A percentile compares a stretch with the other conserved stretches of the same genome.
Conservation (phyloP, 345 rosid genomes). For the Cochlearia excelsa region DNA sequence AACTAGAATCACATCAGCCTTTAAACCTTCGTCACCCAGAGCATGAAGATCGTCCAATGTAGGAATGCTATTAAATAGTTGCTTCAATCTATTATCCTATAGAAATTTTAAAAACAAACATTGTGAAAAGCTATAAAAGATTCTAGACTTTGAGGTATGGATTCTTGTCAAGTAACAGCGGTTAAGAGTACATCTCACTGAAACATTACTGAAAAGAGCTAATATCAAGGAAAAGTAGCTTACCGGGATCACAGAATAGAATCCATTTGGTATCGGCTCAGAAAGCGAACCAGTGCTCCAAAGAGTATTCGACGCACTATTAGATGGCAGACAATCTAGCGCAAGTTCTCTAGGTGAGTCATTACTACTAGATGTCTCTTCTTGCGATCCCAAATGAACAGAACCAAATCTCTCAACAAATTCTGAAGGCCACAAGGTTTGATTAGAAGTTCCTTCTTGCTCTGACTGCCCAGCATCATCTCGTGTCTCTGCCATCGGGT, state of each 20-base stretch:
- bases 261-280: constrained; percentile 83
- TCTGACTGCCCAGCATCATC: constrained; percentile 66
- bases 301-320: constrained; percentile 77
- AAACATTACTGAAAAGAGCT: constrained; percentile 6
- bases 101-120: neutral
- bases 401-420: constrained; percentile 70
- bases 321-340: constrained; percentile 58
- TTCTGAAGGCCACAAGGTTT: constrained; percentile 89
- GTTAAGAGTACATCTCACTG: constrained; percentile 1
- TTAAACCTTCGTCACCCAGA: constrained; percentile 67
- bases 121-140: neutral
- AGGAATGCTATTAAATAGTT: constrained; percentile 65
- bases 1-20: constrained; percentile 79
- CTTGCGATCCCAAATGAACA: constrained; percentile 69
- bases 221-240: constrained; percentile 30
- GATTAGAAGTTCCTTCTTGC: constrained; percentile 57
- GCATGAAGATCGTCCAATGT: constrained; percentile 84
- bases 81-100: constrained; percentile 87
- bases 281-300: constrained; percentile 89
- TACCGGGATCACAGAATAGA: constrained; percentile 78
- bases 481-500: constrained; percentile 77
- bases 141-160: constrained; percentile 7
- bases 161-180: constrained; percentile 9
- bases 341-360: constrained; percentile 62
- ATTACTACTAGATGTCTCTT: constrained; percentile 51